Evolutionary conservation across 257 asterid species (phyloP), one percentile per base, ranked within the genome.

Genomic region (Vinca minor): DNA sequence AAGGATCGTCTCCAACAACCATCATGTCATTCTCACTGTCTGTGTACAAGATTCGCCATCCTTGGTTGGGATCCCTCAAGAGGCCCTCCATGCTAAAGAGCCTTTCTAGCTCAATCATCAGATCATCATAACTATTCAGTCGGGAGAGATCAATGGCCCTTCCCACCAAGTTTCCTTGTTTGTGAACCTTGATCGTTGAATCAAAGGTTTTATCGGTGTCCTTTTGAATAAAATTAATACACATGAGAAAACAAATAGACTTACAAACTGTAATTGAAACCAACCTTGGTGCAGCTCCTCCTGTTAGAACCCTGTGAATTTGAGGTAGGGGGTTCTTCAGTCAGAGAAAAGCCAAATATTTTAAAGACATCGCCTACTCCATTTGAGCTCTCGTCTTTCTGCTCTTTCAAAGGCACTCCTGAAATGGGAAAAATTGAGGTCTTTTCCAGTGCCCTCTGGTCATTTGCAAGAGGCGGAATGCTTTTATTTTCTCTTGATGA

Each of bases 1-100:
- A 91, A 8, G 98, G 98, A 77, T 91, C 98, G 44, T 91, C 98
- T 18, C 98, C 98, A 18, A 86, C 98, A 21, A 91, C 96, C 98
- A 91, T 88, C 96, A 86, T 86, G 78, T 91, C 98, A 59, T 84
- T 91, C 72, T 91, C 98, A 62, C 96, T 86, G 77, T 91, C 98
- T 0, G 96, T 88, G 18, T 92, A 92, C 82, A 92, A 70, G 63
- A 92, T 77, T 47, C 89, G 87, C 98, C 98, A 92, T 47, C 96
- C 98, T 38, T 85, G 76, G 61, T 82, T 77, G 4, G 91, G 94
- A 74, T 89, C 86, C 42, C 71, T 79, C 82, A 92, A 63, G 64
- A 92, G 85, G 55, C 91, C 94, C 66, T 92, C 96, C 98, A 92
- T 89, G 85, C 75, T 71, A 64, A 92, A 92, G 58, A 92, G 77